Evolutionary conservation across 768 basidiomycete genomes (phyloP).

Genomic region (Lentinula sp.): DNA sequence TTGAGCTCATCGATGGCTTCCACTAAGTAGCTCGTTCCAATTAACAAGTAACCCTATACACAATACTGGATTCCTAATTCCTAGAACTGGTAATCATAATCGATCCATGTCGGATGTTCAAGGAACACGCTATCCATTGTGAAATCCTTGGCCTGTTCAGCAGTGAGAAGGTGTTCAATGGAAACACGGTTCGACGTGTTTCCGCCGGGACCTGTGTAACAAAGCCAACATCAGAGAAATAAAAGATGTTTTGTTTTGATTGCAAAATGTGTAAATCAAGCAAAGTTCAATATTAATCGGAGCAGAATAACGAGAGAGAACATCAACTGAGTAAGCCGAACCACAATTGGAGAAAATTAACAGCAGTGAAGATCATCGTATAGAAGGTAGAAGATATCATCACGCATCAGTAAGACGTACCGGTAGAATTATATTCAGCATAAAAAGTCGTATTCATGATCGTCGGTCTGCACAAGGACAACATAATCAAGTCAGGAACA

Average conservation of each 20-base stretch:
- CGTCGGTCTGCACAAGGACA: conserved; percentile 23
- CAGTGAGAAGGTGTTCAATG: conserved; percentile 40
- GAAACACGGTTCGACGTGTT: conserved; percentile 35
- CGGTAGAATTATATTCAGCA: conserved; percentile 50
- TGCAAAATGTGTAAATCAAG: too few species aligned
- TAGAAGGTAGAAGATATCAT: background rate
- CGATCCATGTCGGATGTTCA: conserved; percentile 49
- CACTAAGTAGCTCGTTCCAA: too few species aligned
- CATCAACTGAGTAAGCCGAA: too few species aligned
- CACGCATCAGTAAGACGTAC: conserved; percentile 18
- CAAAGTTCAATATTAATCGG: too few species aligned
- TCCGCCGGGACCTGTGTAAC: conserved; percentile 44
- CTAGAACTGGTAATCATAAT: conserved; percentile 37
- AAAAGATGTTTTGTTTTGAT: too few species aligned
- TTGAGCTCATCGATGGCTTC: too few species aligned
- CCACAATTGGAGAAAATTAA: background rate
- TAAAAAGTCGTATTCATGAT: conserved; percentile 52
- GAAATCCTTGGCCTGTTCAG: conserved; percentile 31
- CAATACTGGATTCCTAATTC: conserved; percentile 7
- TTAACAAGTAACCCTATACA: too few species aligned
- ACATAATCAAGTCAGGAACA: background rate
- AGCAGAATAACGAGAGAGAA: too few species aligned
- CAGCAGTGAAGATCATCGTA: background rate
- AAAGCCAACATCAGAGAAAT: background rate
- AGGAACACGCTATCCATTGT: conserved; percentile 46